Conservation (phyloP, 192 early-diverging fungal species). For the Coemansia sp. region DNA sequence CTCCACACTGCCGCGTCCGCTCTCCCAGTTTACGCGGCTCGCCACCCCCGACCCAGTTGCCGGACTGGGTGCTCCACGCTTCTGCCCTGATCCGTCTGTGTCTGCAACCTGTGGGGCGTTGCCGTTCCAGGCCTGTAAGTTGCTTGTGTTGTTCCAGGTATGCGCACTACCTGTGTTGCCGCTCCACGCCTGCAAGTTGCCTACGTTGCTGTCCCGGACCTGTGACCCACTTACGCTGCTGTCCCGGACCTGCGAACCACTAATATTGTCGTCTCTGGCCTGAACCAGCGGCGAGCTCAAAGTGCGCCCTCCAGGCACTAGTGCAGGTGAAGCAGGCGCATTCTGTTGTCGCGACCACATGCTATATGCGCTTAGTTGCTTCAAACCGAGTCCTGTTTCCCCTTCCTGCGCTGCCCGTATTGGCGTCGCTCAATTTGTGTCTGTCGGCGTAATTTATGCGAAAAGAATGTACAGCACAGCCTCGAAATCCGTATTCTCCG, state of each 20-base stretch:
- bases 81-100: neutral
- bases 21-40: neutral
- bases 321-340: slow-evolving; percentile 7
- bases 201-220: neutral
- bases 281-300: neutral
- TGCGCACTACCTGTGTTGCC: neutral
- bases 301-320: neutral
- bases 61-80: neutral
- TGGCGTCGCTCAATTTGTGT: neutral
- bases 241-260: neutral
- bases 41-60: neutral
- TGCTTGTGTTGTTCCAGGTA: neutral
- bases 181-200: neutral
- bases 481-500: neutral
- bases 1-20: neutral
- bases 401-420: neutral
- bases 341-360: slow-evolving; percentile 14
- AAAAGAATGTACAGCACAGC: neutral
- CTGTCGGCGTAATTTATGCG: neutral
- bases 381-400: neutral
- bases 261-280: neutral
- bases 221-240: neutral
- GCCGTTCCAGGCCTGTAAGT: neutral
- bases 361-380: slow-evolving; percentile 1
- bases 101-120: neutral